Evolutionary conservation across 2,329 filamentous ascomycete genomes (phyloP).

Genomic region (Aphanocladium album): DNA sequence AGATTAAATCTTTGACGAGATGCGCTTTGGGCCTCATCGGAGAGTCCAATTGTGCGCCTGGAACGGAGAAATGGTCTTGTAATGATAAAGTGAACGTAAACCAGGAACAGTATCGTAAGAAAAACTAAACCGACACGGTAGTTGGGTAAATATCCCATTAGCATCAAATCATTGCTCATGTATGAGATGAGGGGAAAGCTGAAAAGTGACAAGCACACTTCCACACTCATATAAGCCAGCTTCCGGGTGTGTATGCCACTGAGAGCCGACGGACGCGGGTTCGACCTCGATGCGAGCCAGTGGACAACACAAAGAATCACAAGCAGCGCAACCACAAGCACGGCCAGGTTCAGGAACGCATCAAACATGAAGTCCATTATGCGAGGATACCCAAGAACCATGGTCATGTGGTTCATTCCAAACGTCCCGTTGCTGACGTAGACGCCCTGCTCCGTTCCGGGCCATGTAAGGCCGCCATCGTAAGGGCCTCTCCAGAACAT

Average conservation of each 20-base stretch:
- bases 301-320: background rate
- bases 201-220: constrained; percentile 7
- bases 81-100: background rate
- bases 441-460: background rate
- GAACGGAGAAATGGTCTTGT: background rate
- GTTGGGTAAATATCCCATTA: constrained; percentile 7
- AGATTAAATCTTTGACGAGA: background rate
- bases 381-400: constrained; percentile 7
- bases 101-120: background rate
- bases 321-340: background rate
- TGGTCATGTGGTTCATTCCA: constrained; percentile 5
- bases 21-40: background rate
- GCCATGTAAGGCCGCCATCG: background rate
- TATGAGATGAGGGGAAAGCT: constrained; percentile 11
- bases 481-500: constrained; percentile 12
- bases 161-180: constrained; percentile 11
- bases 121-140: background rate
- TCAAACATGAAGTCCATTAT: constrained; percentile 7
- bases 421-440: constrained; percentile 10
- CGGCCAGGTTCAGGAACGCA: constrained; percentile 7
- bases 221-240: background rate
- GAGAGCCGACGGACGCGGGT: background rate
- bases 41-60: background rate
- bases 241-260: background rate
- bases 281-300: background rate